Conservation (phyloP, 140 eudicot species). For the Anethum foeniculum region DNA sequence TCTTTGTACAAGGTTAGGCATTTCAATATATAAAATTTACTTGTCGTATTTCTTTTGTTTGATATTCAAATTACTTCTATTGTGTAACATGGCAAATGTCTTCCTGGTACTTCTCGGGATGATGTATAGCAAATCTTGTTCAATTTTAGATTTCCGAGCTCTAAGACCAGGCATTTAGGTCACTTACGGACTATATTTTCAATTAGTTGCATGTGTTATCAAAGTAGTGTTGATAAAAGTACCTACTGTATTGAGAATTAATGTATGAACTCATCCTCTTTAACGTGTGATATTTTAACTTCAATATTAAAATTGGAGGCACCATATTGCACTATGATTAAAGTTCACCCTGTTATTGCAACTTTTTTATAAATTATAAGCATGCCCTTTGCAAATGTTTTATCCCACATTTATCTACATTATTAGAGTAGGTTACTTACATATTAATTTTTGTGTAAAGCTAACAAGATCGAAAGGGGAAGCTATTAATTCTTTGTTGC, state of each 20-base stretch:
- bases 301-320: background rate
- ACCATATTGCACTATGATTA: background rate
- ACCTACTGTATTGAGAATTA: background rate
- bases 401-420: background rate
- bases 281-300: background rate
- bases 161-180: background rate
- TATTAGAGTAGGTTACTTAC: background rate
- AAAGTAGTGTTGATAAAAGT: background rate
- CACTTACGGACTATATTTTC: background rate
- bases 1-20: constrained; percentile 62
- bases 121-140: background rate
- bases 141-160: background rate
- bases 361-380: background rate
- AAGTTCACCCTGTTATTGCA: background rate
- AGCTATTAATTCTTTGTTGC: constrained; percentile 40
- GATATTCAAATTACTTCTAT: background rate
- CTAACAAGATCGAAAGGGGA: constrained; percentile 56
- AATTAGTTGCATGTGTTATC: background rate
- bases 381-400: background rate
- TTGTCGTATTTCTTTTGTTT: background rate
- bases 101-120: background rate
- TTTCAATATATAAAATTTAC: background rate
- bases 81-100: background rate
- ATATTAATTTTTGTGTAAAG: constrained; percentile 26
- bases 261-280: background rate